These are phyloP conservation scores for Pseudocercospora fijiensis DNA, from an alignment of 2,329 filamentous ascomycete genomes.

Conservation along the genomic window DNA sequence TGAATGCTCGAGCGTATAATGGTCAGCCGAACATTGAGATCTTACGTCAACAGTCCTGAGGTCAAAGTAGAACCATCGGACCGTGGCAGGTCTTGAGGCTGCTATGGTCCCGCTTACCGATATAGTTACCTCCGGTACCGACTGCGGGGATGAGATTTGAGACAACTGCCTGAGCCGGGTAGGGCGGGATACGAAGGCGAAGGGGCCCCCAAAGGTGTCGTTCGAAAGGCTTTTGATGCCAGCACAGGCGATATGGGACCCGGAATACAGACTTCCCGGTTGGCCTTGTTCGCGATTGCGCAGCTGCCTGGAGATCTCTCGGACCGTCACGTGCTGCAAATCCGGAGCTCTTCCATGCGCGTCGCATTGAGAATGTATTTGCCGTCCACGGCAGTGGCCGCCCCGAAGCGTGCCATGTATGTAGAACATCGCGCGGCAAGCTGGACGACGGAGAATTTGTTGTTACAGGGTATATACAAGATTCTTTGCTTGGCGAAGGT, in stretches of 20 bases:
- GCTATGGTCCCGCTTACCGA: not conserved
- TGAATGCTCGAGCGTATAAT: not conserved
- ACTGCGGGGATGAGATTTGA: not conserved
- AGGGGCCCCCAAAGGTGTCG: not conserved
- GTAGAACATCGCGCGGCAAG: not conserved
- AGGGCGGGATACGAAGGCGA: not conserved
- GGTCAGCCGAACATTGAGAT: not conserved
- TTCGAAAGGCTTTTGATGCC: not conserved
- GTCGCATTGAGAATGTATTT: not conserved
- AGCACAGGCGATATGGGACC: not conserved
- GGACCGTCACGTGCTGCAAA: not conserved
- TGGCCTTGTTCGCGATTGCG: not conserved
- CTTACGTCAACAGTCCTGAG: not conserved
- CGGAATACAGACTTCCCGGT: not conserved
- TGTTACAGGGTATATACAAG: slow-evolving; percentile 27
- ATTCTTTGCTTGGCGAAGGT: slow-evolving; percentile 20
- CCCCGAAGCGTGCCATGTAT: not conserved
- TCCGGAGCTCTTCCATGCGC: not conserved
- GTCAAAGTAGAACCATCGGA: not conserved
- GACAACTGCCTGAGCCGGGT: not conserved
- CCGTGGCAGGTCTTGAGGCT: not conserved
- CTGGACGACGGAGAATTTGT: slow-evolving; percentile 11
- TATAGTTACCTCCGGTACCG: not conserved
- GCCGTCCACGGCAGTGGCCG: not conserved
- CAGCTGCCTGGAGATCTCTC: not conserved